These are phyloP conservation scores for Rozella allomycis DNA, from an alignment of 371 early-diverging fungal genomes.

Conservation along the genomic window DNA sequence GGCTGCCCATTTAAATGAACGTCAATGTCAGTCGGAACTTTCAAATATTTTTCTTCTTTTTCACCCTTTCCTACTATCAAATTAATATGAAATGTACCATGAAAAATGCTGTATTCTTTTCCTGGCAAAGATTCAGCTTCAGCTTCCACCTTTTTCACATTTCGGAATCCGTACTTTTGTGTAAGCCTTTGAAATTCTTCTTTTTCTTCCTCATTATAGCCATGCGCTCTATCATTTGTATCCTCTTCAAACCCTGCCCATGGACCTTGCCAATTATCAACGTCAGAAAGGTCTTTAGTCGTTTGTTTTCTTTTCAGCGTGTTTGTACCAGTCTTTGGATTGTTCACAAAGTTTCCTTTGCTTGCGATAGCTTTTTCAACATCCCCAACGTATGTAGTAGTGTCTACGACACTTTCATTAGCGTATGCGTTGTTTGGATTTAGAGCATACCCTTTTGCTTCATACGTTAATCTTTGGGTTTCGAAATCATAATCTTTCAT, in stretches of 20 bases:
- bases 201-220: conserved; percentile 31
- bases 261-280: conserved; percentile 66
- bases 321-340: conserved; percentile 13
- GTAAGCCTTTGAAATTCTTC: conserved; percentile 3
- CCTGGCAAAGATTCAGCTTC: too few relatives aligned
- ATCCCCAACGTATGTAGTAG: conserved; percentile 49
- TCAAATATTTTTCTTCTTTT: conserved; percentile 88
- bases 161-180: conserved; percentile 7
- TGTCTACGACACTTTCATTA: conserved; percentile 12
- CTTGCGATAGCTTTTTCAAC: conserved; percentile 17
- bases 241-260: conserved; percentile 88
- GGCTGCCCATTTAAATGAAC: conserved; percentile 48
- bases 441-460: conserved; percentile 67
- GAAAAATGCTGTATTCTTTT: conserved; percentile 45
- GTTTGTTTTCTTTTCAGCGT: conserved; percentile 43
- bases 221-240: conserved; percentile 26
- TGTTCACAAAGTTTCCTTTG: conserved; percentile 2
- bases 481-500: too few relatives aligned
- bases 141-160: conserved; percentile 11
- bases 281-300: conserved; percentile 48
- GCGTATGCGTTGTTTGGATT: conserved; percentile 45
- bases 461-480: too few relatives aligned
- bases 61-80: conserved; percentile 34
- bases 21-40: conserved; percentile 57
- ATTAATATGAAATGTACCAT: conserved; percentile 24